phyloP scores from a whole-genome alignment of 805 yeast species.

The Monosporozyma aerobia region DNA sequence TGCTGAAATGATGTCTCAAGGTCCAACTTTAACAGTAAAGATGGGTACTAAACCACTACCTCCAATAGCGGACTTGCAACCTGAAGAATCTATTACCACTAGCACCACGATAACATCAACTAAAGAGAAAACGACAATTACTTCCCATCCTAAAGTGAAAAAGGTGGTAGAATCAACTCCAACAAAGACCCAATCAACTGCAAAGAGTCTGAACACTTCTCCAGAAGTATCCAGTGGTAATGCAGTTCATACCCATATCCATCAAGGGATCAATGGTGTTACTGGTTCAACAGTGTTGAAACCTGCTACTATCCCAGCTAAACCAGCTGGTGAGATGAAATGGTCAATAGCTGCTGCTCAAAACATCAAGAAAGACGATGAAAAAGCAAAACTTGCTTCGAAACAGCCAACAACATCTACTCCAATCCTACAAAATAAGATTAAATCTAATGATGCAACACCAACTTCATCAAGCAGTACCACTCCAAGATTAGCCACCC shows the following conservation, averaged over 20 bases:
- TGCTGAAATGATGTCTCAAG: slow-evolving; percentile 7
- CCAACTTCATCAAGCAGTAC: slow-evolving; percentile 10
- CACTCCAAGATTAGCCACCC: slow-evolving; percentile 16
- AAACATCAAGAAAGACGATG: slow-evolving; percentile 21
- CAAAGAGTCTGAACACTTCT: slow-evolving; percentile 11
- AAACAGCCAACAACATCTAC: neutral
- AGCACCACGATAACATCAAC: neutral
- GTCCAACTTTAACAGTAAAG: slow-evolving; percentile 9
- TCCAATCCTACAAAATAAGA: neutral
- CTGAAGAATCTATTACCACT: slow-evolving; percentile 1
- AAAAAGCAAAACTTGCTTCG: slow-evolving; percentile 1
- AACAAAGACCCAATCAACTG: slow-evolving; percentile 10
- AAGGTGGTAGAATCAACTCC: slow-evolving; percentile 5
- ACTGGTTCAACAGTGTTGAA: slow-evolving; percentile 32
- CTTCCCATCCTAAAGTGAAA: slow-evolving; percentile 15
- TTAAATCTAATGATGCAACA: slow-evolving; percentile 5
- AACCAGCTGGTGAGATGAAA: slow-evolving; percentile 44
- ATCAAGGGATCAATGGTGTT: slow-evolving; percentile 25
- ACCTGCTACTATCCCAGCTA: slow-evolving; percentile 46
- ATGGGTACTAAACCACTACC: slow-evolving; percentile 3
- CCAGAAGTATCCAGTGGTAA: slow-evolving; percentile 6
- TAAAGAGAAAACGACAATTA: neutral
- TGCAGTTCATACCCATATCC: slow-evolving; percentile 25
- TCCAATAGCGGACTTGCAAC: neutral
- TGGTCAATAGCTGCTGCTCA: slow-evolving; percentile 49